Conservation (phyloP, 108 stramenopile genomes). For the Cyclotella kingstonii region DNA sequence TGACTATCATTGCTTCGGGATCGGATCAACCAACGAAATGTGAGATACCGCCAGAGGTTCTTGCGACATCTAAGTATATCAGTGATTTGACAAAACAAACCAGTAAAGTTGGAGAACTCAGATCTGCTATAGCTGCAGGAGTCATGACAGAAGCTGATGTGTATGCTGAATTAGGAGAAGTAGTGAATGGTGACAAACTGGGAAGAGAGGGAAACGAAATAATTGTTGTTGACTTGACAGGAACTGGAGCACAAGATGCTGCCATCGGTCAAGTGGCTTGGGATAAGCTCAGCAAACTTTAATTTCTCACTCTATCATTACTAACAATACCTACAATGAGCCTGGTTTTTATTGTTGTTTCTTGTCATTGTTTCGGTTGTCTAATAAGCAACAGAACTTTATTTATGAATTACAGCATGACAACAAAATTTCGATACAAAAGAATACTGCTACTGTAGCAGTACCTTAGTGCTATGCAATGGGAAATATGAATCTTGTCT, state of each 20-base stretch:
- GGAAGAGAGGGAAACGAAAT: constrained; percentile 91
- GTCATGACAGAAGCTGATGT: constrained; percentile 91
- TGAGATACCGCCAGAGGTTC: constrained; percentile 88
- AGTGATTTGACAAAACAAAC: constrained; percentile 90
- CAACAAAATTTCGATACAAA: too few relatives aligned
- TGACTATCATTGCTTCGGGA: constrained; percentile 92
- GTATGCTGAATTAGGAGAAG: constrained; percentile 89
- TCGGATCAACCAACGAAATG: constrained; percentile 94
- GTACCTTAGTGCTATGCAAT: too few relatives aligned
- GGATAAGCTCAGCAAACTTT: constrained; percentile 64
- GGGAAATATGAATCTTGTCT: too few relatives aligned
- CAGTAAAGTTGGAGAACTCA: constrained; percentile 85
- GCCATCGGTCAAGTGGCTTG: constrained; percentile 89
- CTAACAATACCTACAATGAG: background rate
- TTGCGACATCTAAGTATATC: constrained; percentile 78
- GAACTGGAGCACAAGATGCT: constrained; percentile 94
- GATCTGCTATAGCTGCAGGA: constrained; percentile 78
- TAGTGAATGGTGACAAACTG: constrained; percentile 88
- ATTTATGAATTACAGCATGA: too few relatives aligned
- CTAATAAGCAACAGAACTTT: too few relatives aligned
- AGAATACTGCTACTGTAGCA: too few relatives aligned
- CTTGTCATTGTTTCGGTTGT: too few relatives aligned
- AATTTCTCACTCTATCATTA: background rate
- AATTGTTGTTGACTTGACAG: constrained; percentile 94
- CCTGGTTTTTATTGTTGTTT: background rate